These are phyloP conservation scores for Oehlia diaphana DNA, from an alignment of 192 early-diverging fungal genomes.

Conservation along the genomic window DNA sequence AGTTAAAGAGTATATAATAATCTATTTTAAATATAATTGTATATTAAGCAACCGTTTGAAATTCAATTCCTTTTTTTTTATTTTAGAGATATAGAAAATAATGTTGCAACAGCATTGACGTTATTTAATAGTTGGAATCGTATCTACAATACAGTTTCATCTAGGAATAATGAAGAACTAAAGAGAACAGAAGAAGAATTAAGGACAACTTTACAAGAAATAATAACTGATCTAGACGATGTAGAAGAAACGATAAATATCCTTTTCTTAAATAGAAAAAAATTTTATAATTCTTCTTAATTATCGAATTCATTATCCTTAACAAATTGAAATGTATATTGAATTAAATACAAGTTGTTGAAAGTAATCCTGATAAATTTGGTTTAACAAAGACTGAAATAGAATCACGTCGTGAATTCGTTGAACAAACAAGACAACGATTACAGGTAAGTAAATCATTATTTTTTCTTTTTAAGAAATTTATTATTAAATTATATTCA, in stretches of 20 bases:
- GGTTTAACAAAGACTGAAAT: slow-evolving; percentile 18
- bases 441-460: background rate
- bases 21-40: background rate
- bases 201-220: slow-evolving; percentile 34
- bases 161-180: slow-evolving; percentile 54
- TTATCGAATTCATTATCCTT: slow-evolving; percentile 18
- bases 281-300: slow-evolving; percentile 25
- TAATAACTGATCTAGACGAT: slow-evolving; percentile 55
- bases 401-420: slow-evolving; percentile 18
- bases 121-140: slow-evolving; percentile 55
- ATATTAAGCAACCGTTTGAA: too few relatives aligned
- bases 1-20: background rate
- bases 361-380: slow-evolving; percentile 1
- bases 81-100: slow-evolving; percentile 25
- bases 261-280: slow-evolving; percentile 37
- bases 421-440: slow-evolving; percentile 7
- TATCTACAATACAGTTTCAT: slow-evolving; percentile 55
- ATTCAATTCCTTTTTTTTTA: too few relatives aligned
- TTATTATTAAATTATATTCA: background rate
- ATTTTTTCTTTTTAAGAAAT: slow-evolving; percentile 12
- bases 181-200: slow-evolving; percentile 57
- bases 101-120: slow-evolving; percentile 34
- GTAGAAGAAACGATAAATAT: slow-evolving; percentile 53
- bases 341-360: slow-evolving; percentile 6
- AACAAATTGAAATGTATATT: slow-evolving; percentile 23